Base-by-base conservation (phyloP, 768 basidiomycete species). In the Leccinum subtestaceum region DNA sequence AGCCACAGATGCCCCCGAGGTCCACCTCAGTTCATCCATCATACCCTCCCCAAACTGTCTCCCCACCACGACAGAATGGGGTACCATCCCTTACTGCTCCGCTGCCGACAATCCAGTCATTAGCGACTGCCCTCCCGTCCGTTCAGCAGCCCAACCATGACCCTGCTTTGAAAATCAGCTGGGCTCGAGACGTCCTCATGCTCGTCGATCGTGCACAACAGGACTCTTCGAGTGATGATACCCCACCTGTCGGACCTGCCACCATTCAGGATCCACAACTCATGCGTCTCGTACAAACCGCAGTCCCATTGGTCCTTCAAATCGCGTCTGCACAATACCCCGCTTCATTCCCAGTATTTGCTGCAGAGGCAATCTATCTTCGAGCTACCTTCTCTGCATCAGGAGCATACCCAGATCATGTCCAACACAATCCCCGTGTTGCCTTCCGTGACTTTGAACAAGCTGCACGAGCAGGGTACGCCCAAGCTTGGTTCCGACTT, bases 361-460 rank as follows among this genome's bases (percentile, higher is more conserved):
- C 84, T 1, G 82, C 92, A 0, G 89, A 94, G 64, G 91, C 93
- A 0, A 69, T 89, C 27, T 93, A 86, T 71, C 79, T 89, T 59
- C 84, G 88, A 17, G 94, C 88, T 0, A 85, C 84, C 2, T 79
- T 96, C n/a, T 81, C 83, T 2, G 77, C 88, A 0, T 84, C 84
- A 1, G 94, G 94, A 9, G 79, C 83, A 4, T 88, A 85, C 71
- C 89, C 91, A 0, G 80, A 84, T 11, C 77, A 82, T 60, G 65
- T 90, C 21, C 78, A 77, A 0, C 83, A 82, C 58, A 91, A 91
- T 67, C 88, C 89, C 2, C 81, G 91, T 5, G 67, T 80, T 7
- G 94, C 96, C 2, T 98, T 98, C 76, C 80, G 92, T 23, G 93
- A 95, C 68, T 97, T 91, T 66, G 95, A 98, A 70, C 76, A 78